Evolutionary conservation across 257 asterid genomes (phyloP).

Genomic region (Hygrophila difformis): DNA sequence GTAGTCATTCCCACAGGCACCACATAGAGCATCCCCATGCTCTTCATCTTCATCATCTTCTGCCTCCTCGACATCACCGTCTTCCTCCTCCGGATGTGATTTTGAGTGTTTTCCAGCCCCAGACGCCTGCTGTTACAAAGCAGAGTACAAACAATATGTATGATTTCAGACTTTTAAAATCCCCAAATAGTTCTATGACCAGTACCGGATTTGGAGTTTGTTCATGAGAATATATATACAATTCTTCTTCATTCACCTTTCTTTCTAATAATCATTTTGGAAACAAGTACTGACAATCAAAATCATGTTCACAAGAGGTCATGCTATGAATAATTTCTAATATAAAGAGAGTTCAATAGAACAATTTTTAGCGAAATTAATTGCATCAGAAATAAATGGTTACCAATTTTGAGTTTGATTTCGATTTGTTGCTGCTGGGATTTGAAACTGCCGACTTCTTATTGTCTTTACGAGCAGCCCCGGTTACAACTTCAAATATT

Average conservation of each 20-base stretch:
- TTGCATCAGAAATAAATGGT: background rate
- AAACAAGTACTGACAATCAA: background rate
- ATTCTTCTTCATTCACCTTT: too few relatives aligned
- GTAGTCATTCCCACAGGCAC: slow-evolving; percentile 56
- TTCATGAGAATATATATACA: too few relatives aligned
- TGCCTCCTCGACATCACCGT: slow-evolving; percentile 51
- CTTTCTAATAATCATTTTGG: too few relatives aligned
- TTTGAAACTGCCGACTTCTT: slow-evolving; percentile 47
- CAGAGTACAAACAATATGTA: background rate
- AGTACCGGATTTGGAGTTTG: too few relatives aligned
- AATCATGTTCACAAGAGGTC: background rate
- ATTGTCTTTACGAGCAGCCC: slow-evolving; percentile 54
- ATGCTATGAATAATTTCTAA: background rate
- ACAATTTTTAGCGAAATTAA: background rate
- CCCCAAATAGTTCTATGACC: too few relatives aligned
- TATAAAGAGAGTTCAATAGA: background rate
- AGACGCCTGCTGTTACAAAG: slow-evolving; percentile 24
- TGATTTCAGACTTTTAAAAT: too few relatives aligned
- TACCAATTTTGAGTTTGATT: slow-evolving; percentile 52
- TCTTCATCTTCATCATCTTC: slow-evolving; percentile 67
- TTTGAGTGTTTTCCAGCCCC: slow-evolving; percentile 26
- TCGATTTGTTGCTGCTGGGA: slow-evolving; percentile 43
- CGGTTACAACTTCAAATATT: slow-evolving; percentile 63
- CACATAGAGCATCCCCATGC: slow-evolving; percentile 55
- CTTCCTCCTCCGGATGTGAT: slow-evolving; percentile 41